Evolutionary conservation across 345 rosid species (phyloP).

Genomic region (Cardamine occulta): DNA sequence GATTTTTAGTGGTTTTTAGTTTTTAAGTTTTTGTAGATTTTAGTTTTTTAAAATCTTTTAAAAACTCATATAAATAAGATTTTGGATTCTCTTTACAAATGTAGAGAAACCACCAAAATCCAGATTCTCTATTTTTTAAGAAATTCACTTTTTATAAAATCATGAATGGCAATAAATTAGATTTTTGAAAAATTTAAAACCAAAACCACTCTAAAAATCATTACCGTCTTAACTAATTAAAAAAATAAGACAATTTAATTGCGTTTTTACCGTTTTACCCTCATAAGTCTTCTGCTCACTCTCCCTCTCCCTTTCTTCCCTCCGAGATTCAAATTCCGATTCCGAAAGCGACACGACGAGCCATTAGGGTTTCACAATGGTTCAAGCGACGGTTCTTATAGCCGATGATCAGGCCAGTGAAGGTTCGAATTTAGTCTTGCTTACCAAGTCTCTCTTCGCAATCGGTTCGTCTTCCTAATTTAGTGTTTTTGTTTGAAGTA

Average conservation of each 20-base stretch:
- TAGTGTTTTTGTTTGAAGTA: conserved; percentile 7
- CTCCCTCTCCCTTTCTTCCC: conserved; percentile 11
- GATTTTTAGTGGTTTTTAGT: no score
- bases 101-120: no score
- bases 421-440: conserved; percentile 31
- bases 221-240: no score
- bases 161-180: no score
- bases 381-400: conserved; percentile 13
- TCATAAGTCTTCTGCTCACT: background rate
- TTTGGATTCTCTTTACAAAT: no score
- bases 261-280: conserved; percentile 7
- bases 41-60: no score
- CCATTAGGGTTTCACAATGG: conserved; percentile 27
- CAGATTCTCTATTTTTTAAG: no score
- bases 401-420: conserved; percentile 16
- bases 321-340: conserved; percentile 26
- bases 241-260: background rate
- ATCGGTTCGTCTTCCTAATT: conserved; percentile 11
- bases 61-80: no score
- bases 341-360: conserved; percentile 23
- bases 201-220: no score
- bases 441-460: background rate
- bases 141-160: no score
- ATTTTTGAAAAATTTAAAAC: no score
- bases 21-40: no score